These are phyloP conservation scores for Isabelozyma rhagii DNA, from an alignment of 805 yeast genomes.

Conservation along the genomic window DNA sequence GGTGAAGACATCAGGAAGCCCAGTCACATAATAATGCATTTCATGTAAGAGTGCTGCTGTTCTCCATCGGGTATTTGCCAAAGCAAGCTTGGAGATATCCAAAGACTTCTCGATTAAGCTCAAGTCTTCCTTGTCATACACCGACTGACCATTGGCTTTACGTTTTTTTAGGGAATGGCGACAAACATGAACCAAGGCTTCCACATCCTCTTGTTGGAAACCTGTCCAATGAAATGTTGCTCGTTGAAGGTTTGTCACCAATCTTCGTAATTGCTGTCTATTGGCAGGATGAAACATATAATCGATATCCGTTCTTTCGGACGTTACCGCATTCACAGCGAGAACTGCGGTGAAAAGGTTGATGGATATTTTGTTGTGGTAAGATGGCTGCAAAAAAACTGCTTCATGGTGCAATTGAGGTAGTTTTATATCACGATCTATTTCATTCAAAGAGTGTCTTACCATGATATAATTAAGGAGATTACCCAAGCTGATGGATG, in stretches of 20 bases:
- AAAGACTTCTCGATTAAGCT: constrained; percentile 42
- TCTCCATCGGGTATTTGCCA: constrained; percentile 55
- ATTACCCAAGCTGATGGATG: constrained; percentile 37
- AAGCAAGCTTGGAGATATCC: constrained; percentile 45
- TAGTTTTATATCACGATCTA: constrained; percentile 51
- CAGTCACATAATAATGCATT: constrained; percentile 54
- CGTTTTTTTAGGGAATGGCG: constrained; percentile 40
- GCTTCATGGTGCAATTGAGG: constrained; percentile 61
- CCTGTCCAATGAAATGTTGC: constrained; percentile 79
- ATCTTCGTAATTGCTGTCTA: constrained; percentile 48
- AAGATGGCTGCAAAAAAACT: constrained; percentile 58
- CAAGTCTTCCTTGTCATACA: constrained; percentile 38
- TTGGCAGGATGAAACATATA: constrained; percentile 69
- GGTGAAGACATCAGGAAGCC: constrained; percentile 41
- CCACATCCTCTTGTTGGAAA: constrained; percentile 56
- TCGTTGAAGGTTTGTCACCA: constrained; percentile 60
- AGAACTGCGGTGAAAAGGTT: constrained; percentile 65
- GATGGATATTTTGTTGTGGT: constrained; percentile 56
- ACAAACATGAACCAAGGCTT: constrained; percentile 49
- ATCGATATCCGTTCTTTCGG: constrained; percentile 63
- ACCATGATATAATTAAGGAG: constrained; percentile 50
- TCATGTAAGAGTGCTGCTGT: constrained; percentile 59
- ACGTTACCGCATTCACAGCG: constrained; percentile 71
- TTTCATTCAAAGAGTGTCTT: constrained; percentile 53
- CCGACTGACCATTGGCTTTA: constrained; percentile 14